Base-by-base conservation (phyloP, 2,329 filamentous ascomycete genomes). In the Trichophyton schoenleinii region DNA sequence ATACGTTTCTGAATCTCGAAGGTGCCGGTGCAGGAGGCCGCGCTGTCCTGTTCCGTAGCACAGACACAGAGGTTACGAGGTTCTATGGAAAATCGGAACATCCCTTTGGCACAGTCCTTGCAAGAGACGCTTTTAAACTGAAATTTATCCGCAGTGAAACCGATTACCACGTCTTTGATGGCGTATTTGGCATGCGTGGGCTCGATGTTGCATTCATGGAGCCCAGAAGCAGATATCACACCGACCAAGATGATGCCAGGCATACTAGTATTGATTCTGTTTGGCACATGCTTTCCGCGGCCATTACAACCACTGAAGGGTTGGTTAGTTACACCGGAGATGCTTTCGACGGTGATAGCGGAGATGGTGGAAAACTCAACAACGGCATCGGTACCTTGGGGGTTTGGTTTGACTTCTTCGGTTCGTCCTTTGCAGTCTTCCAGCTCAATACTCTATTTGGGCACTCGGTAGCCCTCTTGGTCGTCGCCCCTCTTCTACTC, bases 401-500 rank as follows among this genome's bases (percentile, higher is more conserved):
- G 34, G 90, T 97, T 13, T 99, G 91, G 90, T 97, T 97, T 70
- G 94, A 97, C 70, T 75, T 97, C 6, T 92, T 95, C 66, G 94
- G 92, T 49, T 82, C 80, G 61, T 80, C 80, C 1, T 91, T 96
- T 72, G 88, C 87, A 15, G 80, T 95, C 1, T 88, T 96, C 70
- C 81, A 82, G 55, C 79, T 96, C 44, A 83, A 88, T 64, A 91
- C 89, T 6, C 80, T 97, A 62, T 97, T 97, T 73, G 91, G 90
- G 2, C 84, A 94, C 75, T 91, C 90, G 3, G 81, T 97, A 31
- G 88, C 88, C 0, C 75, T 97, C 11, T 83, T 97, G 20, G 86
- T 95, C 20, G 86, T 86, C 20, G 85, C 87, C 0, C 92, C 92
- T 0, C 71, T 97, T 53, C 76, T 87, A 2, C 77, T 97, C 25